Evolutionary conservation across 1,284 basidiomycete genomes (phyloP).

Genomic region (Exsudoporus floridanus): DNA sequence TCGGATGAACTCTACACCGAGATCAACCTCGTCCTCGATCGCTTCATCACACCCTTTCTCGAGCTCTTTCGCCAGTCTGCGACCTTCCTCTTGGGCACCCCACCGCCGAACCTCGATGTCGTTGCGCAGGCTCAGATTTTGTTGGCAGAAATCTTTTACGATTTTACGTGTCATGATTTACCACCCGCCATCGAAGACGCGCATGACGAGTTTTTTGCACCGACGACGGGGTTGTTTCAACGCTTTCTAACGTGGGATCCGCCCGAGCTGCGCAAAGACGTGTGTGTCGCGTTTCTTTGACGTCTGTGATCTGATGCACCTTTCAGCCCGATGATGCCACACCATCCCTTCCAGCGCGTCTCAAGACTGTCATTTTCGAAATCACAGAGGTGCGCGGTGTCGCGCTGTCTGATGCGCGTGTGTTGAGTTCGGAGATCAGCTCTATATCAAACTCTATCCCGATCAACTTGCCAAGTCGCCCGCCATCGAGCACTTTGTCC

Average conservation of each 20-base stretch:
- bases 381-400: slow-evolving; percentile 66
- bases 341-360: slow-evolving; percentile 81
- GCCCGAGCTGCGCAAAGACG: slow-evolving; percentile 66
- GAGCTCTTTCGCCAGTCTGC: slow-evolving; percentile 76
- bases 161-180: slow-evolving; percentile 93
- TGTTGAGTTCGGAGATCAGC: slow-evolving; percentile 41
- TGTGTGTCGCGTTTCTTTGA: slow-evolving; percentile 40
- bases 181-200: slow-evolving; percentile 94
- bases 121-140: slow-evolving; percentile 77
- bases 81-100: slow-evolving; percentile 47
- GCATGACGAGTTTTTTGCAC: slow-evolving; percentile 78
- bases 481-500: slow-evolving; percentile 81
- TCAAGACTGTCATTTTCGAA: slow-evolving; percentile 90
- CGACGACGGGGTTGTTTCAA: slow-evolving; percentile 70
- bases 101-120: slow-evolving; percentile 43
- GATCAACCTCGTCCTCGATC: slow-evolving; percentile 89
- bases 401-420: not conserved
- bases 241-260: slow-evolving; percentile 81
- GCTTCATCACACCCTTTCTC: slow-evolving; percentile 84
- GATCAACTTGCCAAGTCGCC: slow-evolving; percentile 75
- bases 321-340: slow-evolving; percentile 77
- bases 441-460: slow-evolving; percentile 90
- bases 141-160: slow-evolving; percentile 88
- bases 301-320: slow-evolving; percentile 12
- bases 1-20: slow-evolving; percentile 86